Base-by-base conservation (phyloP, 306 rosid genomes). In the Citrullus mucosospermus region DNA sequence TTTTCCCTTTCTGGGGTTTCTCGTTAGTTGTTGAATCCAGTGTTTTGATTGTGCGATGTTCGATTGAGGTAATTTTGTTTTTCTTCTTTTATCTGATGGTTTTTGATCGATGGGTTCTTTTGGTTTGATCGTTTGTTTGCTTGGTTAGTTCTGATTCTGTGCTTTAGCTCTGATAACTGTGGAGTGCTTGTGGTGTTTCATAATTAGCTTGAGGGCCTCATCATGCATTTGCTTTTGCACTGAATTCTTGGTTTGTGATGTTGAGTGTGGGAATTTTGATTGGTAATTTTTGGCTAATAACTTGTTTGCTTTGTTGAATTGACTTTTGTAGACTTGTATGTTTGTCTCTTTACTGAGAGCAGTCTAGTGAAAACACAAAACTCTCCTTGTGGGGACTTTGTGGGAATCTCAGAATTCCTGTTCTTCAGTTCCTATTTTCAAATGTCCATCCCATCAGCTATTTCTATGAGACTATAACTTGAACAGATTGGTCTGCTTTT, bases 61-160 rank as follows among this genome's bases (percentile, higher is more conserved):
- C 86, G 91, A 83, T 79, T 92, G 89, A 90, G 97, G 97, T 95
- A 91, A 85, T 74, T 60, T 51, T 4, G 16, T 16, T 30, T 50
- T 48, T 73, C 11, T 43, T 43, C 18, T 55, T 71, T 71, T 22
- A 1, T 6, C 2, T 53, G 15, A 9, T 54, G 11, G 18, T 73
- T 72, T 72, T 73, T 32, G 22, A 30, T 73, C 11, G 6, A 36
- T 73, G 60, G 62, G 25, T 72, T 30, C 20, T 51, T 72, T 14
- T 22, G 17, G 8, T 70, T 48, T 44, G 61, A 51, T 73, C 46
- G 22, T 30, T 73, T 73, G 58, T 28, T 71, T 69, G 34, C 36
- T 44, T 22, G 55, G 8, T 39, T 46, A 58, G n/a, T 69, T 63
- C 11, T 55, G 41, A 11, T 34, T 36, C 22, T 60, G 44, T 32